phyloP scores from a whole-genome alignment of 2,329 filamentous ascomycete species.

The Torrubiellomyces zombiae region DNA sequence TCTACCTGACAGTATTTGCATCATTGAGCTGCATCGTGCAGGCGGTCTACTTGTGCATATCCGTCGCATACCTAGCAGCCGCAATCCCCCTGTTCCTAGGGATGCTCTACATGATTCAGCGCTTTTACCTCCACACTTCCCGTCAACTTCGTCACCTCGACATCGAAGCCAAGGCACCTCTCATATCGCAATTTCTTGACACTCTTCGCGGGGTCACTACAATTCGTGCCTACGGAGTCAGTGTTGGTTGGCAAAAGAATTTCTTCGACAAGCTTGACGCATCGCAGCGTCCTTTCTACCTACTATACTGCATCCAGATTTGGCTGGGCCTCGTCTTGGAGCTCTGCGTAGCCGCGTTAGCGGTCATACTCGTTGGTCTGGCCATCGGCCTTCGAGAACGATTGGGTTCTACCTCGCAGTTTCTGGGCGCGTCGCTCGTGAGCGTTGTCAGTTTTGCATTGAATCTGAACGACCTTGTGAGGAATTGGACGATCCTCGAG shows the following conservation, averaged over 20 bases:
- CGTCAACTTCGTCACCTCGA: constrained; percentile 24
- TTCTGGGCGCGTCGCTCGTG: no score
- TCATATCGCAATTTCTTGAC: constrained; percentile 26
- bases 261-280: not conserved
- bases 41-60: no score
- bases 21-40: no score
- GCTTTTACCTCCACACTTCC: constrained; percentile 24
- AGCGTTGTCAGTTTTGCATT: no score
- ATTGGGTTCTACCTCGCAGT: no score
- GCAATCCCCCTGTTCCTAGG: constrained; percentile 25
- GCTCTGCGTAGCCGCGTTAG: no score
- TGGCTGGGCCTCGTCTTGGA: constrained; percentile 1
- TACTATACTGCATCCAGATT: not conserved
- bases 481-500: no score
- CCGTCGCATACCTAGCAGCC: constrained; percentile 10
- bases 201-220: constrained; percentile 29
- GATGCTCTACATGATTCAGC: constrained; percentile 24
- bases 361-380: no score
- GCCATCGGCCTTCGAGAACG: no score
- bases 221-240: constrained; percentile 37
- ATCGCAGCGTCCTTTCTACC: constrained; percentile 1
- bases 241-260: no score
- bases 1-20: no score
- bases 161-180: constrained; percentile 22
- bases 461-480: no score